Evolutionary conservation across 1,139 yeast species (phyloP).

Genomic region (Saccharomyces hybrid): DNA sequence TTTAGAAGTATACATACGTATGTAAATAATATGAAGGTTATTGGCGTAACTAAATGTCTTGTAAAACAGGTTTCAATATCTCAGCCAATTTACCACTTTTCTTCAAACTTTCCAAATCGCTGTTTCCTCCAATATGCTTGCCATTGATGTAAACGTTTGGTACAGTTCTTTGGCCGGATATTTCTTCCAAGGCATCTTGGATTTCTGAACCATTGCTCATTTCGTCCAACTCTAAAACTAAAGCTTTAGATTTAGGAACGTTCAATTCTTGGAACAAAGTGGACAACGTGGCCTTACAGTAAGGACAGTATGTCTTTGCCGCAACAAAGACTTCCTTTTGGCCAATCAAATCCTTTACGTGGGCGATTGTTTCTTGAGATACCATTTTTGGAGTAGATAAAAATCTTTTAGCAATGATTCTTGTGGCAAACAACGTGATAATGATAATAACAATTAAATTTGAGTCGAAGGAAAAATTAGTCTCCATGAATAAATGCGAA

Average conservation of each 20-base stretch:
- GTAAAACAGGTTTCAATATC: constrained; percentile 30
- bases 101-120: constrained; percentile 64
- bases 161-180: constrained; percentile 88
- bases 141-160: constrained; percentile 89
- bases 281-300: constrained; percentile 57
- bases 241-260: constrained; percentile 41
- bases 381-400: constrained; percentile 27
- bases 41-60: too few species aligned
- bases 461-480: background rate
- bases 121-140: constrained; percentile 90
- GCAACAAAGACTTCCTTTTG: constrained; percentile 73
- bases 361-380: constrained; percentile 46
- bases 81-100: constrained; percentile 36
- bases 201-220: constrained; percentile 54
- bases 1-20: background rate
- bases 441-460: constrained; percentile 3
- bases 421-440: constrained; percentile 11
- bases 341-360: constrained; percentile 59
- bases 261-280: constrained; percentile 44
- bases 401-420: constrained; percentile 11
- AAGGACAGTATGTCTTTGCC: constrained; percentile 71
- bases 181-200: constrained; percentile 66
- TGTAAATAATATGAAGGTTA: background rate
- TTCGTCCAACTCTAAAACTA: constrained; percentile 58
- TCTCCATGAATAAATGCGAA: too few species aligned